phyloP scores from a whole-genome alignment of 2,329 filamentous ascomycete genomes.

The Penicillium sp. region DNA sequence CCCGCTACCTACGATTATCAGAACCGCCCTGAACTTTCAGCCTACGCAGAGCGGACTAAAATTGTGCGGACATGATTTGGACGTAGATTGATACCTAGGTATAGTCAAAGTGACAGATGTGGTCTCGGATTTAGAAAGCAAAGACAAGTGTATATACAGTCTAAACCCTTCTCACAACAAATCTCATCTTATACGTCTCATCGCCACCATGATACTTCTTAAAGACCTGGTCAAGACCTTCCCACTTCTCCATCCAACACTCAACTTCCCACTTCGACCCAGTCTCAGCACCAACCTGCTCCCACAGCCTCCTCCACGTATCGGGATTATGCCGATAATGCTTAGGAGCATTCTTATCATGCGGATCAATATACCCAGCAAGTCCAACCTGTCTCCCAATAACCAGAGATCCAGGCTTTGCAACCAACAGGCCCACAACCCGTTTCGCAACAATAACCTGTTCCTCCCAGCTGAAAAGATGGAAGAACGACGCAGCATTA shows the following conservation, averaged over 20 bases:
- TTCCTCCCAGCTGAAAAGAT: constrained; percentile 37
- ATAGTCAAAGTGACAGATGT: too few relatives aligned
- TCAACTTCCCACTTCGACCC: constrained; percentile 48
- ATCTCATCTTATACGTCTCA: constrained; percentile 16
- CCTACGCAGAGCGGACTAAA: constrained; percentile 53
- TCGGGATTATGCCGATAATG: constrained; percentile 48
- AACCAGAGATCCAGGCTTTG: constrained; percentile 21
- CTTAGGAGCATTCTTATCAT: constrained; percentile 2
- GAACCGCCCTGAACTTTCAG: constrained; percentile 48
- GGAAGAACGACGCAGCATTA: constrained; percentile 41
- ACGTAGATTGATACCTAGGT: background rate
- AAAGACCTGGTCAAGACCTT: constrained; percentile 6
- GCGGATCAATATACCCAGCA: constrained; percentile 8
- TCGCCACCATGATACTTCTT: constrained; percentile 10
- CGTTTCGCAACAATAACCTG: constrained; percentile 30
- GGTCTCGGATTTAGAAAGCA: too few relatives aligned
- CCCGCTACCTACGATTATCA: constrained; percentile 47
- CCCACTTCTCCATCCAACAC: constrained; percentile 15
- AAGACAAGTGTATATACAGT: background rate
- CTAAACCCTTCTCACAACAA: constrained; percentile 11
- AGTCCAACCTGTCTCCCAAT: constrained; percentile 23
- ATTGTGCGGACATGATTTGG: constrained; percentile 46
- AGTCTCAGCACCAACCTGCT: constrained; percentile 49
- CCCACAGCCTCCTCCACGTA: constrained; percentile 53
- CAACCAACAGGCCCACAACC: constrained; percentile 30